Evolutionary conservation across 495 filamentous ascomycete genomes (phyloP).

Genomic region (Xylaria intraflava): DNA sequence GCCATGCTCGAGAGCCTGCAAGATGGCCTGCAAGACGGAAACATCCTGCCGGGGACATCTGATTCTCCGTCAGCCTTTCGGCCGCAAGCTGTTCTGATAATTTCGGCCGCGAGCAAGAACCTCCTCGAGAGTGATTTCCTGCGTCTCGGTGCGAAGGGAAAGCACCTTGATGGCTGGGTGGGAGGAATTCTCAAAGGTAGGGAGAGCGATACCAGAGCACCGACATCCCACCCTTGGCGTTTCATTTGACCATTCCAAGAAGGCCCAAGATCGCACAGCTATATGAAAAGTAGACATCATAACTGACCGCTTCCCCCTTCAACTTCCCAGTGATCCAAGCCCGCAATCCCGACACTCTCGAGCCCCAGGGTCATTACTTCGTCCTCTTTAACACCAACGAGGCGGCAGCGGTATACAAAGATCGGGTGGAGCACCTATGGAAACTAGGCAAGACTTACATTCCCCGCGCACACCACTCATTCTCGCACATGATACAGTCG

Average conservation of each 20-base stretch:
- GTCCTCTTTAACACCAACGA: slow-evolving; percentile 52
- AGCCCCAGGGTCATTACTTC: slow-evolving; percentile 50
- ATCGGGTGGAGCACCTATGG: slow-evolving; percentile 41
- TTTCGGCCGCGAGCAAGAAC: slow-evolving; percentile 45
- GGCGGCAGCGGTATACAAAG: slow-evolving; percentile 51
- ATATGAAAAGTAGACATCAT: not conserved
- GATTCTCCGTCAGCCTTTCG: slow-evolving; percentile 15
- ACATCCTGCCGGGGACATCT: not conserved
- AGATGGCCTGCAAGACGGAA: no score
- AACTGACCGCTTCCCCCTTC: not conserved
- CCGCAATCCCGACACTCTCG: slow-evolving; percentile 47
- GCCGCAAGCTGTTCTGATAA: slow-evolving; percentile 36
- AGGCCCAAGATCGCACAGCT: not conserved
- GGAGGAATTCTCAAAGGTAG: slow-evolving; percentile 42
- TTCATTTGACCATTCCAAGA: no score
- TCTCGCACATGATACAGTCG: not conserved
- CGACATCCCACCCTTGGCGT: not conserved
- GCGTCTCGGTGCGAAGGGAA: slow-evolving; percentile 50
- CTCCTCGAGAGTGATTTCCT: slow-evolving; percentile 59
- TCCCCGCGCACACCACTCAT: slow-evolving; percentile 17
- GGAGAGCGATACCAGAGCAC: not conserved
- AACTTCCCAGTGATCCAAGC: slow-evolving; percentile 40
- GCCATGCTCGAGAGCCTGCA: not conserved
- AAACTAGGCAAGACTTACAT: slow-evolving; percentile 31
- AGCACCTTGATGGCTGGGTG: slow-evolving; percentile 58